These are phyloP conservation scores for Mortierella sp. DNA, from an alignment of 371 early-diverging fungal genomes.

Conservation along the genomic window DNA sequence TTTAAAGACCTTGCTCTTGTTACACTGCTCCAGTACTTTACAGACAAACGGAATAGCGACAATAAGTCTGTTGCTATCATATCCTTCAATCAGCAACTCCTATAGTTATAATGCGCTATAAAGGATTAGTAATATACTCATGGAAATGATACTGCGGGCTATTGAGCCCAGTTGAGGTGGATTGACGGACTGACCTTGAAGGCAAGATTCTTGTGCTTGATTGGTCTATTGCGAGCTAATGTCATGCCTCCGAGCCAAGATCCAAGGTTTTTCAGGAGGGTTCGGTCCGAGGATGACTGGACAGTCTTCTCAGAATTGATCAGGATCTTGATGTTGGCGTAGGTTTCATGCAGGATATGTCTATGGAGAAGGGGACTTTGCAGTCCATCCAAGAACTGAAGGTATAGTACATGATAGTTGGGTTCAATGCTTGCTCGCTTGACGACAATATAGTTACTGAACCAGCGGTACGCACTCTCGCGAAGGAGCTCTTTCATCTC, in stretches of 20 bases:
- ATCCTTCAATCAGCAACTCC: slow-evolving; percentile 93
- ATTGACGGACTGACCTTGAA: slow-evolving; percentile 83
- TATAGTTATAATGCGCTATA: slow-evolving; percentile 26
- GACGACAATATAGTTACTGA: slow-evolving; percentile 92
- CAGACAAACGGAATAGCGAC: slow-evolving; percentile 98
- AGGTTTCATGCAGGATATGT: slow-evolving; percentile 91
- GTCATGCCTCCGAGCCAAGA: slow-evolving; percentile 98
- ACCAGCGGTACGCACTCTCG: slow-evolving; percentile 84
- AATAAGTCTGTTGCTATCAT: slow-evolving; percentile 85
- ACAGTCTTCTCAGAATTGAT: slow-evolving; percentile 95
- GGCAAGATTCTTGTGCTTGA: slow-evolving; percentile 92
- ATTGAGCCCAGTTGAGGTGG: slow-evolving; percentile 14
- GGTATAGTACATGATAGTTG: slow-evolving; percentile 92
- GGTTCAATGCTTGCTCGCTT: slow-evolving; percentile 96
- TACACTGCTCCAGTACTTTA: slow-evolving; percentile 94
- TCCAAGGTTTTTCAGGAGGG: slow-evolving; percentile 94
- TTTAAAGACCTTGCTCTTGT: slow-evolving; percentile 86
- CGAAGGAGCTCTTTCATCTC: slow-evolving; percentile 84
- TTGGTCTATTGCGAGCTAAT: slow-evolving; percentile 92
- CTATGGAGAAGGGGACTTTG: slow-evolving; percentile 70
- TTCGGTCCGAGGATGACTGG: slow-evolving; percentile 89
- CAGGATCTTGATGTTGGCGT: slow-evolving; percentile 85
- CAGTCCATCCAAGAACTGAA: slow-evolving; percentile 81
- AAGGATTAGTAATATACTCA: not conserved
- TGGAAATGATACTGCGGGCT: not conserved